Evolutionary conservation across 352 stramenopile genomes (phyloP).

Genomic region (Pythium oligandrum): DNA sequence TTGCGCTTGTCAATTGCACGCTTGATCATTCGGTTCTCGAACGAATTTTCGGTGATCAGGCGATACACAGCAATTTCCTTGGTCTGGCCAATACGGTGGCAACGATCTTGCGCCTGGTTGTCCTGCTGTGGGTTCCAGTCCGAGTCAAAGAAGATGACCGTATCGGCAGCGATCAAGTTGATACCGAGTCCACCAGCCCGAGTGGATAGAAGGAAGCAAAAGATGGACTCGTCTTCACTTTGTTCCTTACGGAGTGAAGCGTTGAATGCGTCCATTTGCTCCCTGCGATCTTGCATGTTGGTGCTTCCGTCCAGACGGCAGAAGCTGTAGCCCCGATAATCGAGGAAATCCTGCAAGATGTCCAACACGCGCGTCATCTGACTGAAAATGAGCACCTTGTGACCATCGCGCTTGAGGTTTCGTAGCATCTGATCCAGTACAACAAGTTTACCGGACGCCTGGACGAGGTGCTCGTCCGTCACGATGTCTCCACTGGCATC

Average conservation of each 20-base stretch:
- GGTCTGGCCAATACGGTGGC: conserved; percentile 88
- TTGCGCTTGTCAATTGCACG: conserved; percentile 90
- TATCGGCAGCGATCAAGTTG: conserved; percentile 95
- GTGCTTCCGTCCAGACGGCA: conserved; percentile 97
- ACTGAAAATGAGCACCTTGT: conserved; percentile 98
- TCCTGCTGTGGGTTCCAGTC: conserved; percentile 99
- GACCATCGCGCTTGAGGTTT: conserved; percentile 91
- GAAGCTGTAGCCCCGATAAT: conserved; percentile 87
- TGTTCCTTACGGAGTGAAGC: conserved; percentile 20
- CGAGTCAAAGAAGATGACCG: conserved; percentile 97
- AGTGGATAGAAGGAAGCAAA: conserved; percentile 83
- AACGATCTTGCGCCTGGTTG: conserved; percentile 89
- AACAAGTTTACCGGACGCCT: conserved; percentile 96
- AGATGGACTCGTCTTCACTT: conserved; percentile 46
- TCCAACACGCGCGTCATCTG: conserved; percentile 98
- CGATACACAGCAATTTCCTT: conserved; percentile 91
- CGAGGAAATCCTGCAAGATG: conserved; percentile 96
- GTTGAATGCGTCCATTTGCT: conserved; percentile 98
- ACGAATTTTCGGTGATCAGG: conserved; percentile 90
- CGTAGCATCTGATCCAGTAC: conserved; percentile 97
- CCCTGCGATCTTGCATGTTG: conserved; percentile 88
- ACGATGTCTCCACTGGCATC: conserved; percentile 41
- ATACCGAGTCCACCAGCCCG: conserved; percentile 96
- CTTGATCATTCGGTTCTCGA: conserved; percentile 94
- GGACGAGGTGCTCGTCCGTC: conserved; percentile 89